Evolutionary conservation across 164 flowering plant species (phyloP).

Genomic region (Umbellularia californica): DNA sequence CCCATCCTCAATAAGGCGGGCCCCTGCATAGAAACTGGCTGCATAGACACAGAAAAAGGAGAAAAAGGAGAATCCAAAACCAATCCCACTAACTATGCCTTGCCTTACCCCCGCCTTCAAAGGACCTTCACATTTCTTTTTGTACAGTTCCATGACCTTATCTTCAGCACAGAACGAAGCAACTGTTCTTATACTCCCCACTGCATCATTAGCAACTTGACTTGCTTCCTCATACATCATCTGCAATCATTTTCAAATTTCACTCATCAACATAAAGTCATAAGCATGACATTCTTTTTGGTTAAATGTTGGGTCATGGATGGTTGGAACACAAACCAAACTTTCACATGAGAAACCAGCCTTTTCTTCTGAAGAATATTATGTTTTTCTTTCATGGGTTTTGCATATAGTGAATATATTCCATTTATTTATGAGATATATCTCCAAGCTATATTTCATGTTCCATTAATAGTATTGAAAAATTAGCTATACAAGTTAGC

Average conservation of each 20-base stretch:
- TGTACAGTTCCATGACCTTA: constrained; percentile 33
- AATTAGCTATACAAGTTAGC: too few relatives aligned
- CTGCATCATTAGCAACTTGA: constrained; percentile 67
- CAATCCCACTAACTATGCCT: constrained; percentile 36
- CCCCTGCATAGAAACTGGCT: constrained; percentile 35
- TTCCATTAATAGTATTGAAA: too few relatives aligned
- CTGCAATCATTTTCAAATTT: constrained; percentile 20
- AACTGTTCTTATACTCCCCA: constrained; percentile 59
- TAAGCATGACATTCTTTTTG: not conserved
- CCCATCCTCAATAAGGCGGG: constrained; percentile 21
- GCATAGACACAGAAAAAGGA: constrained; percentile 29
- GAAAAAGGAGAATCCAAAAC: constrained; percentile 38
- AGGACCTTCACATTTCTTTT: constrained; percentile 42
- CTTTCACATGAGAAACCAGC: too few relatives aligned
- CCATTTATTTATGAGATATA: too few relatives aligned
- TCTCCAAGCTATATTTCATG: too few relatives aligned
- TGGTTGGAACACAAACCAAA: too few relatives aligned
- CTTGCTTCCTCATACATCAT: constrained; percentile 55
- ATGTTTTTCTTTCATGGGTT: too few relatives aligned
- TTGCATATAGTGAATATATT: too few relatives aligned
- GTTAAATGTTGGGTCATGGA: too few relatives aligned
- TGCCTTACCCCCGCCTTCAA: constrained; percentile 29
- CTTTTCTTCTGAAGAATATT: too few relatives aligned
- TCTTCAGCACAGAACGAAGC: constrained; percentile 72
- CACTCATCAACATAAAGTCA: not conserved